Evolutionary conservation across 2,329 filamentous ascomycete genomes (phyloP).

Genomic region (Alternaria conjuncta): DNA sequence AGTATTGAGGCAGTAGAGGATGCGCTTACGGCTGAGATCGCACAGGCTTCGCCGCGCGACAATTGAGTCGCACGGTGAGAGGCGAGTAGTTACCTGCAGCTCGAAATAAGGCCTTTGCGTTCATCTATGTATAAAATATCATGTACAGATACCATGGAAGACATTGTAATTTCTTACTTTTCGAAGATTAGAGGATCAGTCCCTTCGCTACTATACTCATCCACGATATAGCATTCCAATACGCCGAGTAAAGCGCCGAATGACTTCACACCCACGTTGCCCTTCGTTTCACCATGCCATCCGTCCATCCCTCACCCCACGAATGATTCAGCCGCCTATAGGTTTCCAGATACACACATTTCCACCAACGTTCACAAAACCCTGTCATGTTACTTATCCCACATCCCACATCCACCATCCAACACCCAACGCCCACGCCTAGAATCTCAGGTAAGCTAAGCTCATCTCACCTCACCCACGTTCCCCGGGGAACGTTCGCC

Average conservation of each 20-base stretch:
- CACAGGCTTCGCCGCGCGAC: neutral
- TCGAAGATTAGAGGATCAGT: neutral
- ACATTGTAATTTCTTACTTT: fast-evolving
- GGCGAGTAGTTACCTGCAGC: neutral
- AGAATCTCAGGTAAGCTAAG: neutral
- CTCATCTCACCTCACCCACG: neutral
- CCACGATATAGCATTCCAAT: neutral
- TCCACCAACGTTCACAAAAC: neutral
- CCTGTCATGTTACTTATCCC: neutral
- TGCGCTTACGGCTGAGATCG: neutral
- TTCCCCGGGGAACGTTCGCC: neutral
- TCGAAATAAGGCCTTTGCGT: fast-evolving
- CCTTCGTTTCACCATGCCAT: neutral
- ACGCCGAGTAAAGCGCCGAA: neutral
- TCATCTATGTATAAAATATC: neutral
- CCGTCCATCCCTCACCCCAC: neutral
- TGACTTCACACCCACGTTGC: neutral
- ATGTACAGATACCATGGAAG: neutral
- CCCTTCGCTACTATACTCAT: neutral
- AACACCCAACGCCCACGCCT: neutral
- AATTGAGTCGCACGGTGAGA: neutral
- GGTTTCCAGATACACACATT: neutral
- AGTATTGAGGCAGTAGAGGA: neutral
- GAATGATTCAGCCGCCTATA: neutral
- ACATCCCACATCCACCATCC: neutral